These are phyloP conservation scores for Excoecaria cochinchinensis DNA, from an alignment of 345 rosid species.

Conservation along the genomic window DNA sequence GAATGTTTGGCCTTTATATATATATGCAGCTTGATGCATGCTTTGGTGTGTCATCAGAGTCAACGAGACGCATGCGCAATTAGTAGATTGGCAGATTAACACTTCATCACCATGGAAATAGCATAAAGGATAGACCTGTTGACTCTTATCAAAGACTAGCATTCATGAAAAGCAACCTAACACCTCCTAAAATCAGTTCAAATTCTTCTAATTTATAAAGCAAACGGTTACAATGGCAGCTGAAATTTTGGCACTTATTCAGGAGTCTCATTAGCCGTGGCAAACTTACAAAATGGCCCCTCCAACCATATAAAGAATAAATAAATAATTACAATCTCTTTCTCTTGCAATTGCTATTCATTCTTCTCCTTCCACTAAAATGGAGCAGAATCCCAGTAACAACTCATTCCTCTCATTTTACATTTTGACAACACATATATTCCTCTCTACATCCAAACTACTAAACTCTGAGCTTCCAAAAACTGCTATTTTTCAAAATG, in stretches of 20 bases:
- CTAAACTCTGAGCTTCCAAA: conserved; percentile 30
- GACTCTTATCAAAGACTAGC: background rate
- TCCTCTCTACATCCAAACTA: conserved; percentile 18
- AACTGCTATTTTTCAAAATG: conserved; percentile 38
- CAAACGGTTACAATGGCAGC: conserved; percentile 13
- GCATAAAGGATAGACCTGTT: no score
- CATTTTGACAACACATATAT: background rate
- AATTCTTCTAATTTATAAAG: conserved; percentile 1
- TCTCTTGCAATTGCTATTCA: conserved; percentile 7
- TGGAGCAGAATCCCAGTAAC: conserved; percentile 25
- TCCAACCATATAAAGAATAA: conserved; percentile 33
- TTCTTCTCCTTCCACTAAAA: conserved; percentile 23
- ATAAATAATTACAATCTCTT: conserved; percentile 23
- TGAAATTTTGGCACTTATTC: conserved; percentile 26
- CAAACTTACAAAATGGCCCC: conserved; percentile 33
- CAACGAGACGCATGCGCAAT: no score
- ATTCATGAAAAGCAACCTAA: background rate
- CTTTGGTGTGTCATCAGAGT: no score
- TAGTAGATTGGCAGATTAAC: no score
- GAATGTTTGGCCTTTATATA: no score
- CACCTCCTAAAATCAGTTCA: background rate
- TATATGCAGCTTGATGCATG: no score
- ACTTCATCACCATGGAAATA: no score
- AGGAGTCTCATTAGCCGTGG: conserved; percentile 20
- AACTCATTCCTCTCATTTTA: conserved; percentile 18